phyloP scores from a whole-genome alignment of 768 basidiomycete species.

The Phaeolepiota aurea region DNA sequence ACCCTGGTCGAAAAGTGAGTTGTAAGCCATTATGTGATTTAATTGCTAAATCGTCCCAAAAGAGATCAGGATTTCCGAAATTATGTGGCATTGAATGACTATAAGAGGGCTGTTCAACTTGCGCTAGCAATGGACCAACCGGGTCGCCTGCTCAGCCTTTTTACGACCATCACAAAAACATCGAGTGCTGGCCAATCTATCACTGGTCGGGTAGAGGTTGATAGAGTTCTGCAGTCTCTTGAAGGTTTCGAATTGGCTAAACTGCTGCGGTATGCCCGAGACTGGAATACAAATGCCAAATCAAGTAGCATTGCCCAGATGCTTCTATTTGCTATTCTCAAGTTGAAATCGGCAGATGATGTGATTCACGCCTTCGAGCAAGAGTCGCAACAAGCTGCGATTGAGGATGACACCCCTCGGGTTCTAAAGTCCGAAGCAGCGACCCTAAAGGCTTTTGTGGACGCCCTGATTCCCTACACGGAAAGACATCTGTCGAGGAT shows the following conservation, averaged over 20 bases:
- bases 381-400: slow-evolving; percentile 23
- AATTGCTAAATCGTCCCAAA: neutral
- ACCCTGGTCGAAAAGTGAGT: slow-evolving; percentile 77
- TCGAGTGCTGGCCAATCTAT: slow-evolving; percentile 27
- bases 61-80: slow-evolving; percentile 94
- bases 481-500: slow-evolving; percentile 84
- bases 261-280: slow-evolving; percentile 72
- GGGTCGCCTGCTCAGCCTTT: slow-evolving; percentile 73
- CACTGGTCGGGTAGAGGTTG: slow-evolving; percentile 69
- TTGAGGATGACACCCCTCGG: slow-evolving; percentile 16
- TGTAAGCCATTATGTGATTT: neutral
- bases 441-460: slow-evolving; percentile 67
- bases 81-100: slow-evolving; percentile 82
- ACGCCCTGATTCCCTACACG: slow-evolving; percentile 88
- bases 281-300: slow-evolving; percentile 95
- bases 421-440: slow-evolving; percentile 15
- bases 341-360: slow-evolving; percentile 67
- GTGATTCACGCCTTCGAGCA: slow-evolving; percentile 59
- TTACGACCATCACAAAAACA: slow-evolving; percentile 44
- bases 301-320: slow-evolving; percentile 81
- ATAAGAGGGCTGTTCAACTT: slow-evolving; percentile 83
- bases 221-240: slow-evolving; percentile 73
- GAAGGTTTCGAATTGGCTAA: slow-evolving; percentile 67
- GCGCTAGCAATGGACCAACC: slow-evolving; percentile 93
- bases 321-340: slow-evolving; percentile 74